Conservation (phyloP, 1,139 yeast genomes). For the Diutina sp. region DNA sequence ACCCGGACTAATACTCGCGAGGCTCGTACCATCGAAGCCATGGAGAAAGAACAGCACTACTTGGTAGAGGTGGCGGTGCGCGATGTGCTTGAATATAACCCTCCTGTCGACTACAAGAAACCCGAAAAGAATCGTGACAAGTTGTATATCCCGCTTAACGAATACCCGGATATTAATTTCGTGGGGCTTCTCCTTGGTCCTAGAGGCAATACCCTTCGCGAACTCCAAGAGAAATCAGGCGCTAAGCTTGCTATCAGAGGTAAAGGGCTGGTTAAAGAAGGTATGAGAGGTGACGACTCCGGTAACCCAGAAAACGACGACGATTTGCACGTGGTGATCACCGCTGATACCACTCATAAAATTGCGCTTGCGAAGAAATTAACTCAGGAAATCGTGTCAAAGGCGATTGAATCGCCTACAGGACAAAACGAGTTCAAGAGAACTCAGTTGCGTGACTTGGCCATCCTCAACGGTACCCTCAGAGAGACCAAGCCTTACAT, state of each 20-base stretch:
- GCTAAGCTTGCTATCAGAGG: conserved; percentile 85
- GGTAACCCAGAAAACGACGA: conserved; percentile 23
- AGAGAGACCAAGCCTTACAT: conserved; percentile 66
- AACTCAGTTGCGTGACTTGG: conserved; percentile 83
- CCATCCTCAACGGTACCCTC: conserved; percentile 86
- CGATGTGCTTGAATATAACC: conserved; percentile 62
- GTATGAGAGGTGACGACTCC: conserved; percentile 41
- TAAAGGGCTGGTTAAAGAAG: conserved; percentile 90
- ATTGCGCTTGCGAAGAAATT: conserved; percentile 64
- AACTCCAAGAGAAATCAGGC: conserved; percentile 72
- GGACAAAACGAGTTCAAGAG: conserved; percentile 89
- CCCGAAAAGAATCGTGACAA: conserved; percentile 64
- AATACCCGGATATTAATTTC: conserved; percentile 86
- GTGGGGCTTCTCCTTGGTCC: conserved; percentile 91
- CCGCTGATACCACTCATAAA: conserved; percentile 72
- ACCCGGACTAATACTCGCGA: conserved; percentile 80
- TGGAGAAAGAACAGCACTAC: conserved; percentile 70
- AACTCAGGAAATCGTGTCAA: conserved; percentile 66
- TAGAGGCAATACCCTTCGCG: conserved; percentile 80
- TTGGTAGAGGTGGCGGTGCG: conserved; percentile 65
- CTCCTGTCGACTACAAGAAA: conserved; percentile 74
- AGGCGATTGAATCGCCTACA: conserved; percentile 79
- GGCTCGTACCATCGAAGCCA: conserved; percentile 40
- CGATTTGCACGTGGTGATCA: conserved; percentile 78
- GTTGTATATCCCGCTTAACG: conserved; percentile 72